Base-by-base conservation (phyloP, 306 rosid genomes). In the Sechiopsis laciniata region DNA sequence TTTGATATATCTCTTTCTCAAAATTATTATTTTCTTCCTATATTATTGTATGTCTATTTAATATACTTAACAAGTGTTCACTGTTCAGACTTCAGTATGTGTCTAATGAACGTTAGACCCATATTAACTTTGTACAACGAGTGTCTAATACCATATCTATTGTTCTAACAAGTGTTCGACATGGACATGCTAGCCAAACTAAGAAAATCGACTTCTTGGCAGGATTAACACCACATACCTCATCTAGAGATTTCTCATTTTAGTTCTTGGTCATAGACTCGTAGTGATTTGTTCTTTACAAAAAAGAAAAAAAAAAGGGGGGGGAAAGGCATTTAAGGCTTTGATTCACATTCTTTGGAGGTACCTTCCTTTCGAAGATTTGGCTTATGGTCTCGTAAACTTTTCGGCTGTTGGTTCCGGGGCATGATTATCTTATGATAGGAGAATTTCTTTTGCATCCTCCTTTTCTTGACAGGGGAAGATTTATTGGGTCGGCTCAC, bases 331-430 rank as follows among this genome's bases (percentile, higher is more conserved):
- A 2, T 26, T 29, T 13, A 26, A 29, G 46, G 19, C 69, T 62
- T 62, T 62, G 48, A 15, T 32, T 62, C 22, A 62, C 50, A 62
- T 35, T 16, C 24, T 63, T 35, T 35, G 65, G 65, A 59, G 40
- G 65, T 16, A 1, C 22, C 65, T 13, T 12, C 9, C 12, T 15
- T 22, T 29, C 13, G 9, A 59, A 22, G 65, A 24, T 59, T 22
- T 22, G 65, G 9, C 65, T 22, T 22, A 59, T 3, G n/a, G 40
- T 59, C 40, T 59, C 16, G 62, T 56, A 6, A 59, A 24, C 40
- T 22, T 59, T 59, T 59, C 3, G 32, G 65, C 8, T 22, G 17
- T 24, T 22, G 15, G 70, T n/a, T 35, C 11, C 0, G 0, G 17
- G 12, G 46, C 21, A 16, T 16, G 21, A 32, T 62, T 62, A 14